A percentile compares a stretch with the other conserved stretches of the same genome.
phyloP scores from a whole-genome alignment of 164 flowering plant species.

The Stephania japonica region DNA sequence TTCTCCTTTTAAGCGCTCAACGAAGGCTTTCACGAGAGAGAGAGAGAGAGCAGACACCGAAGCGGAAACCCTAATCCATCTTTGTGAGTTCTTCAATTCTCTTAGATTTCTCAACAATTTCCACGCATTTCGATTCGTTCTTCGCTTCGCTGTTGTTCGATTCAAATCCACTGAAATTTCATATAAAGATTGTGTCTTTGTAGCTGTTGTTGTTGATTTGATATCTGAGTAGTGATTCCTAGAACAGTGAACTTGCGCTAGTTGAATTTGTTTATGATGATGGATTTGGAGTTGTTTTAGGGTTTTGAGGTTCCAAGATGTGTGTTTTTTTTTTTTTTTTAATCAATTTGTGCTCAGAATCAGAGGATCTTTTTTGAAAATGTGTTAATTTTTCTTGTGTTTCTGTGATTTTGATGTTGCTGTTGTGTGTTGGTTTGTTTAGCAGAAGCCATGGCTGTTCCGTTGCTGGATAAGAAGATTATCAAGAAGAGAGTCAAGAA shows the following conservation, averaged over 20 bases:
- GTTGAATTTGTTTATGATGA: no score
- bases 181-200: no score
- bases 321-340: not conserved
- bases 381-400: not conserved
- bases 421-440: not conserved
- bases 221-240: no score
- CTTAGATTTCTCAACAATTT: not conserved
- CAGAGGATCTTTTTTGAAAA: not conserved
- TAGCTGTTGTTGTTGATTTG: no score
- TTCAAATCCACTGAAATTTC: not conserved
- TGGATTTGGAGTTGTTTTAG: no score
- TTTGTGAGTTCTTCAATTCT: conserved; percentile 3
- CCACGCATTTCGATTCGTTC: not conserved
- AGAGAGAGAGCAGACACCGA: not conserved
- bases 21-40: not conserved
- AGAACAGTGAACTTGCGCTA: no score
- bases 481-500: conserved; percentile 33
- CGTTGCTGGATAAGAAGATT: conserved; percentile 31
- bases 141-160: not conserved
- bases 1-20: not conserved
- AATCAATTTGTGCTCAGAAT: not conserved
- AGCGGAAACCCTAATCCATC: not conserved
- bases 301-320: no score
- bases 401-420: not conserved
- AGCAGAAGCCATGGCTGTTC: conserved; percentile 27